Percentiles rank a stretch among this genome's conserved stretches.
Conservation (phyloP, 495 filamentous ascomycete species). For the Hypoxylon fragiforme region DNA sequence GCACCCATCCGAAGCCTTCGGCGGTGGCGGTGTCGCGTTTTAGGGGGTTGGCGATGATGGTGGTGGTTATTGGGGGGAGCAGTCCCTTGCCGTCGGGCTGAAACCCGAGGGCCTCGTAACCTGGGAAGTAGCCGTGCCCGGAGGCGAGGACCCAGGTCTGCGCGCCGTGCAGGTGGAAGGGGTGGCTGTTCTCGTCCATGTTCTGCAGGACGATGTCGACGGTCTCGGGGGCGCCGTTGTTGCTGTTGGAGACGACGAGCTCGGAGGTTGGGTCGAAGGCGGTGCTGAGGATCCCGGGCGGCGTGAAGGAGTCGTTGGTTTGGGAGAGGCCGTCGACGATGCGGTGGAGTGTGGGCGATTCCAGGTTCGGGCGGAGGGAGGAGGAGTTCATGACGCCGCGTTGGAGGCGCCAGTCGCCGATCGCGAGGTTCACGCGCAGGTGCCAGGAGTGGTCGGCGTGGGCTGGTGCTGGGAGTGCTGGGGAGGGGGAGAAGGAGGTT, state of each 20-base stretch:
- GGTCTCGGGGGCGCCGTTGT: constrained; percentile 41
- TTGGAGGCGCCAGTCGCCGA: constrained; percentile 56
- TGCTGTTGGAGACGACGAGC: constrained; percentile 47
- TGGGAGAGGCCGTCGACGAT: constrained; percentile 52
- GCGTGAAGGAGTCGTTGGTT: constrained; percentile 51
- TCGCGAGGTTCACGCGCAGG: constrained; percentile 57
- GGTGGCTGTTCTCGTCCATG: constrained; percentile 63
- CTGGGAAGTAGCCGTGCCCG: constrained; percentile 57
- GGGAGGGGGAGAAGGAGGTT: constrained; percentile 43
- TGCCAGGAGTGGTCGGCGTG: constrained; percentile 51
- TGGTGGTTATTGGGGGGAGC: constrained; percentile 15
- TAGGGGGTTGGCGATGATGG: constrained; percentile 30
- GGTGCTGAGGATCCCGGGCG: constrained; percentile 53
- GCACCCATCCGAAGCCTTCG: constrained; percentile 45
- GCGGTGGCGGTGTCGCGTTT: constrained; percentile 47
- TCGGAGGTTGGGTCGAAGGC: constrained; percentile 53
- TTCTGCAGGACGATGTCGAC: constrained; percentile 70
- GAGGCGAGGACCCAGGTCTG: constrained; percentile 60
- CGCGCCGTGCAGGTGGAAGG: constrained; percentile 68
- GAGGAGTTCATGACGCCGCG: constrained; percentile 60
- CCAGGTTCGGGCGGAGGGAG: constrained; percentile 53
- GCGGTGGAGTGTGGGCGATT: constrained; percentile 47
- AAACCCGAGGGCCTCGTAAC: constrained; percentile 37
- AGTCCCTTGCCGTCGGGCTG: constrained; percentile 31
- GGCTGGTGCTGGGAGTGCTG: constrained; percentile 43